Evolutionary conservation across 192 early-diverging fungal genomes (phyloP).

Genomic region (Coemansia sp.): DNA sequence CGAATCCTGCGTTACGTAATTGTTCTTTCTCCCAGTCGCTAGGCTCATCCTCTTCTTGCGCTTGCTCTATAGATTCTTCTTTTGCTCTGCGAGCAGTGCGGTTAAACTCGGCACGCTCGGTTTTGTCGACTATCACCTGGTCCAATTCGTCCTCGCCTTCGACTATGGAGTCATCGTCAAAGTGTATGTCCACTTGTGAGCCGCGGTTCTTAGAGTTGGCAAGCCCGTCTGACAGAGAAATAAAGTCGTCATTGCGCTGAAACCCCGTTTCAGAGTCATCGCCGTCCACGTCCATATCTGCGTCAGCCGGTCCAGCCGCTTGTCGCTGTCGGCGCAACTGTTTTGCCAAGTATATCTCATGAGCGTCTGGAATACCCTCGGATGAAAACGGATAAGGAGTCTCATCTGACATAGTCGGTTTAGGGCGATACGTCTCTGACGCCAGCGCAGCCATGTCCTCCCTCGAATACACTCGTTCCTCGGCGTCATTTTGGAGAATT

Average conservation of each 20-base stretch:
- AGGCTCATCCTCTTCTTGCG: constrained; percentile 30
- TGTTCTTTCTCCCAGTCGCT: constrained; percentile 51
- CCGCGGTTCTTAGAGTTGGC: constrained; percentile 7
- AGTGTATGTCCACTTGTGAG: not conserved
- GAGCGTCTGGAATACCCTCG: constrained; percentile 38
- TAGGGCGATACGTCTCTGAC: not conserved
- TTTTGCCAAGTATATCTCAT: constrained; percentile 46
- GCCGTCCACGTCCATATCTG: constrained; percentile 1
- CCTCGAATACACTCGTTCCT: constrained; percentile 12
- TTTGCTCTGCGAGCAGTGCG: constrained; percentile 17
- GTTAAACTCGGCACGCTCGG: constrained; percentile 29
- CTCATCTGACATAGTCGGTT: not conserved
- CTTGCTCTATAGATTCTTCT: constrained; percentile 31
- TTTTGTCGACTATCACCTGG: constrained; percentile 29
- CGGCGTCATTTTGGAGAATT: not conserved
- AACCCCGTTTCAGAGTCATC: not conserved
- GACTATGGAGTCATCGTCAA: constrained; percentile 4
- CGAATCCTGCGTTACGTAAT: constrained; percentile 40
- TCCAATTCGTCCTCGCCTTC: constrained; percentile 45
- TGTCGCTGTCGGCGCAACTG: constrained; percentile 43
- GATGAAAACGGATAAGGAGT: constrained; percentile 34
- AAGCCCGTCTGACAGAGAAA: constrained; percentile 23
- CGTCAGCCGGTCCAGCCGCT: constrained; percentile 11
- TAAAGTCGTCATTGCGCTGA: constrained; percentile 17
- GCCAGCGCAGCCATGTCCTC: constrained; percentile 19